A percentile compares a stretch with the other conserved stretches of the same genome.
These are phyloP conservation scores for Euphorbia celastroides DNA, from an alignment of 441 rosid genomes.

Conservation along the genomic window DNA sequence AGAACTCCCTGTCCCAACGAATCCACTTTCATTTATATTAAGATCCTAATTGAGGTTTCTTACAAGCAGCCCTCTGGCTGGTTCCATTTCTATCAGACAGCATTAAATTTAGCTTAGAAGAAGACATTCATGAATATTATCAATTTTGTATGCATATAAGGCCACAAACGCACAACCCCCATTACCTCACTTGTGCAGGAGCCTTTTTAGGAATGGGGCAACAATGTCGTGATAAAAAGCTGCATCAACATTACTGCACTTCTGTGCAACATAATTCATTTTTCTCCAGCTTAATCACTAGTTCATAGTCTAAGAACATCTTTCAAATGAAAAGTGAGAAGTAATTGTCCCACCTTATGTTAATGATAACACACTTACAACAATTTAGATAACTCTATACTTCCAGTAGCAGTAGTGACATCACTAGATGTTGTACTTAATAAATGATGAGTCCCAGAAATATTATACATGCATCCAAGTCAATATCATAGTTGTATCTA, in stretches of 20 bases:
- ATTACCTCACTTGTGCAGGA: too few relatives aligned
- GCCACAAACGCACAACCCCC: too few relatives aligned
- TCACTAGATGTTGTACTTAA: background rate
- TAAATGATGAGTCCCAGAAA: background rate
- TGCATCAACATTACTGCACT: background rate
- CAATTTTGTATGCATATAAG: background rate
- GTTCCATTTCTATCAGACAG: background rate
- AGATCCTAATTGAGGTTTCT: background rate
- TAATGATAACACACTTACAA: background rate
- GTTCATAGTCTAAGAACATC: background rate
- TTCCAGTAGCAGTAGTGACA: background rate
- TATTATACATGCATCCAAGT: background rate
- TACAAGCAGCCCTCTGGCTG: background rate
- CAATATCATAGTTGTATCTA: slow-evolving; percentile 11
- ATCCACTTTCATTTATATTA: background rate
- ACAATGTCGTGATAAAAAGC: too few relatives aligned
- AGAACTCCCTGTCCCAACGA: background rate
- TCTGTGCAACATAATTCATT: background rate
- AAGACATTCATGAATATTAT: background rate
- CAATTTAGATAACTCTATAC: background rate
- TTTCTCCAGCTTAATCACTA: background rate
- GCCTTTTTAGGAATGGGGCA: too few relatives aligned
- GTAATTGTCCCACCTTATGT: background rate
- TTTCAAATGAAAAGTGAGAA: background rate
- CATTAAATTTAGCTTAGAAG: background rate